Percentiles rank a stretch among this genome's conserved stretches.
Conservation (phyloP, 176 grass and related monocot species). For the Miscanthus lutarioriparius region DNA sequence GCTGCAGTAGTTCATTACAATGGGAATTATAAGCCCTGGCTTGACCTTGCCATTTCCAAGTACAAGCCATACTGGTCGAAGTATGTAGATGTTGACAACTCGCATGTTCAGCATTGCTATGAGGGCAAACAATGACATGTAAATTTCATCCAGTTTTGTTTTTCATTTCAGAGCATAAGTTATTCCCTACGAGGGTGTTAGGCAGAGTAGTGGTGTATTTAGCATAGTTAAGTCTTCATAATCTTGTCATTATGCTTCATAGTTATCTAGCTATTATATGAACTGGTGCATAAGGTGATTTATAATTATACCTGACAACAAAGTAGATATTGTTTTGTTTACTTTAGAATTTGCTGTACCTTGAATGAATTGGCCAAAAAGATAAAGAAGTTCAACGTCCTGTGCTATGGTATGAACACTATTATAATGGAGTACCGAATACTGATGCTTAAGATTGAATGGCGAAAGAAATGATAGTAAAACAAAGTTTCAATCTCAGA, state of each 20-base stretch:
- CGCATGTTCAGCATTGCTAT: conserved; percentile 65
- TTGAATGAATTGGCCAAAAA: conserved; percentile 25
- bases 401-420: neutral
- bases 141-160: conserved; percentile 19
- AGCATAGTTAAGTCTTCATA: conserved; percentile 24
- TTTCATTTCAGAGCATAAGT: neutral
- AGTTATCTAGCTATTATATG: neutral
- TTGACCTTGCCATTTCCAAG: conserved; percentile 92
- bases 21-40: conserved; percentile 97
- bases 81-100: conserved; percentile 68
- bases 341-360: neutral
- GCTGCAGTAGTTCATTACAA: conserved; percentile 92
- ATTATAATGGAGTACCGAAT: neutral
- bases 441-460: neutral
- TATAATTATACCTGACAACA: neutral
- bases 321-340: conserved; percentile 26
- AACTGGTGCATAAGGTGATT: conserved; percentile 16
- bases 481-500: neutral
- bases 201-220: conserved; percentile 18
- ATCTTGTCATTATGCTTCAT: neutral
- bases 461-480: neutral
- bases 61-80: conserved; percentile 95
- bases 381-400: neutral
- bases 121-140: conserved; percentile 48
- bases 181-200: conserved; percentile 13